Evolutionary conservation across 1,284 basidiomycete genomes (phyloP).

Genomic region (Marasmius fiardii): DNA sequence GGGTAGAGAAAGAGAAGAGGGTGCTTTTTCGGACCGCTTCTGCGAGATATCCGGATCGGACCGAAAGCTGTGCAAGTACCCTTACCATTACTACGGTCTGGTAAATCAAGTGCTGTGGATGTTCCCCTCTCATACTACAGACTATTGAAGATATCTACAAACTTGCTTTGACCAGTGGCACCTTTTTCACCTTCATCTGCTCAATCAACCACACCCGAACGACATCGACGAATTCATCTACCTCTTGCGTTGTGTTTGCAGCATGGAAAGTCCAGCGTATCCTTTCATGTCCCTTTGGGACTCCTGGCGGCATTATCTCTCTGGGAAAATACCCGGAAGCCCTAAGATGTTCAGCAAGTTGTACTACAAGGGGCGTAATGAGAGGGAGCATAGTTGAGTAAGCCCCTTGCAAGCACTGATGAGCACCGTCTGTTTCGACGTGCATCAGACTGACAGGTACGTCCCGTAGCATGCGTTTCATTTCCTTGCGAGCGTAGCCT

Average conservation of each 20-base stretch:
- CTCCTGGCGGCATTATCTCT: neutral
- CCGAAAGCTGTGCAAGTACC: no score
- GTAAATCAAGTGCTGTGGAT: no score
- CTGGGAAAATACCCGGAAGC: neutral
- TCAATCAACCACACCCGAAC: no score
- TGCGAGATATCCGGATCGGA: no score
- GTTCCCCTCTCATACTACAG: no score
- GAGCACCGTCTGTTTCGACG: neutral
- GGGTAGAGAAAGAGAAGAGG: no score
- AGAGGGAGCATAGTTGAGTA: neutral
- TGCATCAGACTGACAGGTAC: neutral
- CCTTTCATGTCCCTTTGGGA: neutral
- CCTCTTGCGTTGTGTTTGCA: neutral
- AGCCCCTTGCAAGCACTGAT: neutral
- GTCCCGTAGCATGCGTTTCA: neutral
- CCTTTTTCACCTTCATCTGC: no score
- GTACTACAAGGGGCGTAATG: neutral
- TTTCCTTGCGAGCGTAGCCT: neutral
- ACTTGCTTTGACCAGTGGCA: no score
- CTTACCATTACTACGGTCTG: no score
- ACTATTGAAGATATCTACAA: no score
- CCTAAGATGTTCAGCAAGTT: neutral
- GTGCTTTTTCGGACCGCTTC: no score
- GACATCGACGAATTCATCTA: neutral
- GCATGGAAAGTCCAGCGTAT: neutral